Base-by-base conservation (phyloP, 2,329 filamentous ascomycete species). In the Botrytis elliptica region DNA sequence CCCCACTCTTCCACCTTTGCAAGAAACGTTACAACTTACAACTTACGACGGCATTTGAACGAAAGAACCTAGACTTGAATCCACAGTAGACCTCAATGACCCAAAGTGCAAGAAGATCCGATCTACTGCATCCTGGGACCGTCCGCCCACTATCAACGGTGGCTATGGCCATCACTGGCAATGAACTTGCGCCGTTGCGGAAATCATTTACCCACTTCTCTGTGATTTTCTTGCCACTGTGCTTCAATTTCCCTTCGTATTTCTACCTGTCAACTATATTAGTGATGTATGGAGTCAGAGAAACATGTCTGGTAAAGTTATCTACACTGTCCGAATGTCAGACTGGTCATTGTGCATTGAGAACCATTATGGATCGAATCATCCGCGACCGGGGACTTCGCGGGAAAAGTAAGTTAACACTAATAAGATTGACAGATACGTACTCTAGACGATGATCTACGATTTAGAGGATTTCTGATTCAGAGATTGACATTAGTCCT, bases 111-210 rank as follows among this genome's bases (percentile, higher is more conserved):
- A 68, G 65, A 68, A 68, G 65, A 68, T 49, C 42, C 18, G 63
- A 66, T 68, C 65, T 68, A 49, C 49, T 55, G 49, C 65, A 68
- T 55, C 65, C 40, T 55, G 36, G 46, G 65, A 55, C 49, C 38
- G 20, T 68, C 49, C 65, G 5, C 25, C 65, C 65, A 68, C 25
- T 68, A 55, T 40, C 65, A 55, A 22, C 36, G 49, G 65, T 57
- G 25, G 65, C 46, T 40, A 57, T 68, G 65, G 65, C n/a, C 65
- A 57, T 55, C 65, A 57, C n/a, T 57, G 52, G 7, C 6, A 68
- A 68, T 68, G 36, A 40, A 22, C 16, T 40, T 42, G 22, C 65
- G 25, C 36, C 46, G 49, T 55, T 68, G 18, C 36, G 65, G 49
- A 57, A 68, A 57, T 42, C 65, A 40, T 49, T 42, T 42, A 29